Evolutionary conservation across 768 basidiomycete genomes (phyloP).

Genomic region (Suillus lakei): DNA sequence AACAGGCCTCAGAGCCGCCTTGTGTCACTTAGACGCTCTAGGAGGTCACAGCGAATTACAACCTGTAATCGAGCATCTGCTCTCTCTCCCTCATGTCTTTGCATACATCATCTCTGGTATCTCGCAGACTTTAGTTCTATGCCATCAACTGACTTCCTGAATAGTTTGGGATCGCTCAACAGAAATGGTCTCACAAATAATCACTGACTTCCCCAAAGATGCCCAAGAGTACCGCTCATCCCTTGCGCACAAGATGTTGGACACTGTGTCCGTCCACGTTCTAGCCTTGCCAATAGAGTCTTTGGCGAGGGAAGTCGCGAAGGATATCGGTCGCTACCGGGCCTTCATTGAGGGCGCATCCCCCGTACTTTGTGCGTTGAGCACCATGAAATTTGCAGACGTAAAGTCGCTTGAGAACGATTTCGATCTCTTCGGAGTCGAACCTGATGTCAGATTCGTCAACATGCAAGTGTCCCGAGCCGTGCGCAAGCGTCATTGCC

Average conservation of each 20-base stretch:
- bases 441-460: conserved; percentile 8
- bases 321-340: conserved; percentile 21
- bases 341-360: conserved; percentile 27
- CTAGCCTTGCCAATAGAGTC: conserved; percentile 24
- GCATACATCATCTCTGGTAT: conserved; percentile 34
- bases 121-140: background rate
- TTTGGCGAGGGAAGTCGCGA: conserved; percentile 15
- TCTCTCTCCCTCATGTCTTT: conserved; percentile 29
- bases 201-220: conserved; percentile 40
- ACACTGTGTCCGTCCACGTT: conserved; percentile 26
- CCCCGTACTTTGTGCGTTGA: no score
- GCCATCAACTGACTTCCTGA: background rate
- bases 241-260: conserved; percentile 25
- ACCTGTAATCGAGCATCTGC: conserved; percentile 31
- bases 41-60: conserved; percentile 19
- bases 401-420: background rate
- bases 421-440: conserved; percentile 11
- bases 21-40: conserved; percentile 19
- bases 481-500: conserved; percentile 23
- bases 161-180: conserved; percentile 19
- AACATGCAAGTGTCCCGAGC: conserved; percentile 31
- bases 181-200: conserved; percentile 31
- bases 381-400: no score
- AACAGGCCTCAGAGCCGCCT: conserved; percentile 21
- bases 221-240: conserved; percentile 27